A percentile compares a stretch with the other conserved stretches of the same genome.
Evolutionary conservation across 352 stramenopile species (phyloP).

Genomic region (Halophytophthora polymorphica): DNA sequence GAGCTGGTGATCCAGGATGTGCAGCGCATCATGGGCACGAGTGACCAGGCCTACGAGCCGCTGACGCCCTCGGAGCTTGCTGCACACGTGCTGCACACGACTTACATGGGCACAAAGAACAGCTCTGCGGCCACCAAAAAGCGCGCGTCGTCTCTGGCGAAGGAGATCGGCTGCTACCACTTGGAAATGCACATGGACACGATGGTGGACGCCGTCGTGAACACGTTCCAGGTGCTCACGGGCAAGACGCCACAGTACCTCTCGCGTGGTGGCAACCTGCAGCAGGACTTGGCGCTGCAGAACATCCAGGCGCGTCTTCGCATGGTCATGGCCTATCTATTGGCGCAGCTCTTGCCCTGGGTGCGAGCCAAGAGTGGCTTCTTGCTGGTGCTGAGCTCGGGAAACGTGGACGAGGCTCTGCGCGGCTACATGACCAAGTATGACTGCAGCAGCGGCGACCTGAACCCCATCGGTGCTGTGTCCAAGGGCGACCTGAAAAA

Average conservation of each 20-base stretch:
- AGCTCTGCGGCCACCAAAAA: constrained; percentile 90
- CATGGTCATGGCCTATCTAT: constrained; percentile 98
- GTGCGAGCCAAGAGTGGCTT: constrained; percentile 93
- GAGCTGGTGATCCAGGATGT: constrained; percentile 84
- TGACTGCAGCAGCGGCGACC: constrained; percentile 97
- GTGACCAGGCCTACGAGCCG: constrained; percentile 45
- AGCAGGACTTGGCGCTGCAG: constrained; percentile 97
- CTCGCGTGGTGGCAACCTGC: constrained; percentile 84
- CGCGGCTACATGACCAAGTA: constrained; percentile 99
- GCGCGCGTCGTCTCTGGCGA: constrained; percentile 85
- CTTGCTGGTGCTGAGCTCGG: constrained; percentile 96
- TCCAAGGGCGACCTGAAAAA: constrained; percentile 96
- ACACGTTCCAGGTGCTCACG: constrained; percentile 71
- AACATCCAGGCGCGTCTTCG: constrained; percentile 98
- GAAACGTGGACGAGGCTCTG: constrained; percentile 98
- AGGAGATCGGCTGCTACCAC: constrained; percentile 95
- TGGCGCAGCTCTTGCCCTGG: constrained; percentile 98
- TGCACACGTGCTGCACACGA: constrained; percentile 93
- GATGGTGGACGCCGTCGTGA: constrained; percentile 90
- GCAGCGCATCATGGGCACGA: constrained; percentile 74
- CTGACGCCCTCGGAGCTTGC: constrained; percentile 89
- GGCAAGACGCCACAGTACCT: constrained; percentile 91
- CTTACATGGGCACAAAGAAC: constrained; percentile 98
- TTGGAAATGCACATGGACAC: constrained; percentile 94
- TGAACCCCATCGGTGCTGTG: constrained; percentile 98